A percentile compares a stretch with the other conserved stretches of the same genome.
phyloP scores from a whole-genome alignment of 106 monocot species.

The Chionographis japonica region DNA sequence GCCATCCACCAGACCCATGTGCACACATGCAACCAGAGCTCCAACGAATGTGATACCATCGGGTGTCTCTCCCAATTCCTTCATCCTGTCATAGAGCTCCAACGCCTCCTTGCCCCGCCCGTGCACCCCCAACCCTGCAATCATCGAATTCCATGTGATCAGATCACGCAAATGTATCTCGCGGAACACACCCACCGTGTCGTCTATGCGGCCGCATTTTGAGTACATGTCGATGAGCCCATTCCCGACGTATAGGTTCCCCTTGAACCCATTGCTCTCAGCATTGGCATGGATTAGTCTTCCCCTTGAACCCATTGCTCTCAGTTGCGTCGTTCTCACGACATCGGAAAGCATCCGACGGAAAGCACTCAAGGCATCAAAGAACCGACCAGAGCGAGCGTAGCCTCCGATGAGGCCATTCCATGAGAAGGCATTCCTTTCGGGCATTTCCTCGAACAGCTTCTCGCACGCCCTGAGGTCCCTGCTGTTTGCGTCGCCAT shows the following conservation, averaged over 20 bases:
- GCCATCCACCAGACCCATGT: conserved; percentile 38
- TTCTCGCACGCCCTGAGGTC: conserved; percentile 34
- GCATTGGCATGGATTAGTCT: conserved; percentile 46
- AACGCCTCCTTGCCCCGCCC: conserved; percentile 40
- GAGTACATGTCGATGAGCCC: conserved; percentile 66
- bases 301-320: no score
- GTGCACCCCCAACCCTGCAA: conserved; percentile 42
- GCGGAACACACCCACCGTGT: conserved; percentile 30
- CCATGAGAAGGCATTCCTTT: conserved; percentile 66
- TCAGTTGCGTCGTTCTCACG: conserved; percentile 55
- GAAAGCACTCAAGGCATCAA: conserved; percentile 30
- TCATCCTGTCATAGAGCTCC: conserved; percentile 35
- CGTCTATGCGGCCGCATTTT: conserved; percentile 58
- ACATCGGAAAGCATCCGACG: conserved; percentile 25
- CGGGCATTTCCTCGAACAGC: conserved; percentile 49
- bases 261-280: conserved; percentile 21
- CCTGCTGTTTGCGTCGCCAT: conserved; percentile 26
- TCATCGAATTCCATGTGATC: conserved; percentile 55
- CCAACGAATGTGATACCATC: conserved; percentile 64
- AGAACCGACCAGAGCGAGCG: conserved; percentile 12
- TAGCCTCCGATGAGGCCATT: conserved; percentile 52
- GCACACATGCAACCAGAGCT: conserved; percentile 43
- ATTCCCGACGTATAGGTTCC: conserved; percentile 26
- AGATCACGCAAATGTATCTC: conserved; percentile 29
- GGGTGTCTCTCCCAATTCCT: conserved; percentile 8